Percentiles rank a stretch among this genome's conserved stretches.
Conservation (phyloP, 306 rosid species). For the Ochetophila trinervis region DNA sequence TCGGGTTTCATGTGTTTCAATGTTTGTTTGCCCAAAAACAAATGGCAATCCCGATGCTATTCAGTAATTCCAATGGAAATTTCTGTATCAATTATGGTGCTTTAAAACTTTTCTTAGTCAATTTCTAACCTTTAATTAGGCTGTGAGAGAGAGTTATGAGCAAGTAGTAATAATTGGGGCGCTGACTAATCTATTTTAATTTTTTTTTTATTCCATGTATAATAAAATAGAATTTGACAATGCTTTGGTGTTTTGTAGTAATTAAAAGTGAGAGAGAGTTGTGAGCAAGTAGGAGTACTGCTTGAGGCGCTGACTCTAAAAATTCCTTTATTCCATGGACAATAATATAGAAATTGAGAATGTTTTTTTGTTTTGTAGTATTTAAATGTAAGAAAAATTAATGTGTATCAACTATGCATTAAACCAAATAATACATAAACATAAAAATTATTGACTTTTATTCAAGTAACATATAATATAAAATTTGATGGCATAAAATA, state of each 20-base stretch:
- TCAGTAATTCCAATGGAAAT: neutral
- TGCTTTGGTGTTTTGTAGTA: no score
- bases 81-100: neutral
- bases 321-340: conserved; percentile 3
- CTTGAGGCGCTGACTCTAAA: neutral
- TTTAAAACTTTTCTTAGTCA: neutral
- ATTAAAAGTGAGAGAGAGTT: no score
- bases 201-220: no score
- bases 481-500: no score
- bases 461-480: no score
- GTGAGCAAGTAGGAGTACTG: no score
- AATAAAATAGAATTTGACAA: no score
- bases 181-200: no score
- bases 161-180: no score
- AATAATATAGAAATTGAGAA: neutral
- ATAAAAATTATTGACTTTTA: neutral
- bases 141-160: neutral
- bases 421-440: neutral
- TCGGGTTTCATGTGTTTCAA: neutral
- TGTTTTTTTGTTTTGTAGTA: neutral
- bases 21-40: neutral
- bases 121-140: neutral
- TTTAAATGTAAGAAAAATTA: no score
- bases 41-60: conserved; percentile 13
- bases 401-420: no score